Conservation (phyloP, 2,329 filamentous ascomycete genomes). For the Zymoseptoria pseudotritici region DNA sequence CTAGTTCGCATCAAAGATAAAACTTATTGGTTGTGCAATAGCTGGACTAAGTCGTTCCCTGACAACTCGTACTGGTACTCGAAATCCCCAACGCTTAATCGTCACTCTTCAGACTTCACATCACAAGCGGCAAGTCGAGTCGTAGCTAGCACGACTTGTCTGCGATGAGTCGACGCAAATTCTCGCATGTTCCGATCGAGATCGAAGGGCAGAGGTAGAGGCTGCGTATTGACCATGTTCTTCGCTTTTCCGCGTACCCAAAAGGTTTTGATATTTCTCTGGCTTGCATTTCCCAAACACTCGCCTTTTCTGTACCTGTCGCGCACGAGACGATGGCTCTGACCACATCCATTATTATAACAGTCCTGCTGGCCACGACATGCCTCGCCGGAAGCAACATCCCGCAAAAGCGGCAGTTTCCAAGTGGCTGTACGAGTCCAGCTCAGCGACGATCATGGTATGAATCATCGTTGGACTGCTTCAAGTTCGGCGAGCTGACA, state of each 20-base stretch:
- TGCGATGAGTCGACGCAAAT: not conserved
- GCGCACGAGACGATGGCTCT: not conserved
- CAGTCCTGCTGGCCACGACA: not conserved
- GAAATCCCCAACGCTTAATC: not conserved
- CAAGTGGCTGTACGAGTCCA: slow-evolving; percentile 2
- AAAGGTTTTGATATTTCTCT: not conserved
- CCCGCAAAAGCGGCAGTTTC: not conserved
- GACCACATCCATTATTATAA: not conserved
- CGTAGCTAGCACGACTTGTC: not conserved
- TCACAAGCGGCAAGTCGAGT: not conserved
- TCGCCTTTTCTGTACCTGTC: not conserved
- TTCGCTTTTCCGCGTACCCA: not conserved
- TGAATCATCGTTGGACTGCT: not conserved
- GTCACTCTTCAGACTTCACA: not conserved
- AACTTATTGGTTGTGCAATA: not conserved
- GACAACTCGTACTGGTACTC: not conserved
- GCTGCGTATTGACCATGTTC: not conserved
- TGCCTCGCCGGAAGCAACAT: not conserved
- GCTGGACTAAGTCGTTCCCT: not conserved
- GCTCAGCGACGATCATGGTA: slow-evolving; percentile 11
- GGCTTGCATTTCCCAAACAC: not conserved
- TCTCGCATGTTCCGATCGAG: not conserved
- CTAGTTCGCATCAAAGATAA: not conserved
- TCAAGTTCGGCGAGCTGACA: not conserved
- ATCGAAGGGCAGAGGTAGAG: not conserved